phyloP scores from a whole-genome alignment of 176 grass and related monocot species.

The Raddia distichophylla region DNA sequence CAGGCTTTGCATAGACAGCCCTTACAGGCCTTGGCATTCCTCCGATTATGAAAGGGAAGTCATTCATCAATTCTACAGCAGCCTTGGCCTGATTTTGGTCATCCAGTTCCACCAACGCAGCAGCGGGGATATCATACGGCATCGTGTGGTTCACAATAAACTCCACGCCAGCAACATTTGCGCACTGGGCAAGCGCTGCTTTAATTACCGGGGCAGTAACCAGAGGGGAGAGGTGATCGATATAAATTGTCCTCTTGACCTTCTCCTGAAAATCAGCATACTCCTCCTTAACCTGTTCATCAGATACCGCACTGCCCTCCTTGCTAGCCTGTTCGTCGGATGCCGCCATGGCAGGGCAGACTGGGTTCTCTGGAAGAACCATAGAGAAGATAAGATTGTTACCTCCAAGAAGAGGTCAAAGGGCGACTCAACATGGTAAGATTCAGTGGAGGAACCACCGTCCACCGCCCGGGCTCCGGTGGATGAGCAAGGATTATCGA shows the following conservation, averaged over 20 bases:
- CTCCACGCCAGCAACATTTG: conserved; percentile 47
- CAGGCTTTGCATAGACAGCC: conserved; percentile 31
- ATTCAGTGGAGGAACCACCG: neutral
- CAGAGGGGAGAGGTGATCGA: conserved; percentile 62
- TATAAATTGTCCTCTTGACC: conserved; percentile 53
- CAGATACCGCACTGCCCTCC: neutral
- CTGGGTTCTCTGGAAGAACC: neutral
- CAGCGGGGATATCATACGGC: conserved; percentile 47
- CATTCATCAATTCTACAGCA: conserved; percentile 42
- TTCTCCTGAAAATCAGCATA: conserved; percentile 58
- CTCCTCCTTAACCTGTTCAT: neutral
- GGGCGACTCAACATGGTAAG: neutral
- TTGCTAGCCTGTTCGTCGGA: conserved; percentile 39
- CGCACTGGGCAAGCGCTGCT: conserved; percentile 66
- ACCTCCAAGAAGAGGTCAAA: too few relatives aligned
- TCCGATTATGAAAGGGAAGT: conserved; percentile 67
- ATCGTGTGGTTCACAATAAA: conserved; percentile 70
- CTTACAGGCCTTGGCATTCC: conserved; percentile 69
- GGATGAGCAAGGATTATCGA: too few relatives aligned
- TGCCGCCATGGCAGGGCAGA: conserved; percentile 42
- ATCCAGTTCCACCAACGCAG: conserved; percentile 51
- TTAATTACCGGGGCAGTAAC: conserved; percentile 49
- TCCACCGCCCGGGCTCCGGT: too few relatives aligned
- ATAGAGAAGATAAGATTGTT: too few relatives aligned
- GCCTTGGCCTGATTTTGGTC: conserved; percentile 43